These are phyloP conservation scores for Spizellomyces sp. DNA, from an alignment of 192 early-diverging fungal genomes.

Conservation along the genomic window DNA sequence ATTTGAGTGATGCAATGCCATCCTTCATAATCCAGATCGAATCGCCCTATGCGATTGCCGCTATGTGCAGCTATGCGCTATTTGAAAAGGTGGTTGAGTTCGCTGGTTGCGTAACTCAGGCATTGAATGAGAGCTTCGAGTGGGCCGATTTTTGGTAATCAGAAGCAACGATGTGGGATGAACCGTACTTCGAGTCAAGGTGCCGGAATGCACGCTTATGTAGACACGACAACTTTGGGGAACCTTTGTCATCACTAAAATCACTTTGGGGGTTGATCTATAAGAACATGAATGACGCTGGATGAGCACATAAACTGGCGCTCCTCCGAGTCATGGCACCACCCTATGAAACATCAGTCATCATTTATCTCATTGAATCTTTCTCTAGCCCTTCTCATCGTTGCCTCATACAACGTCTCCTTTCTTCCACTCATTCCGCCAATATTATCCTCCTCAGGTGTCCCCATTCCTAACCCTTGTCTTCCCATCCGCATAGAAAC, in stretches of 20 bases:
- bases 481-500: constrained; percentile 17
- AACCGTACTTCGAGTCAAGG: constrained; percentile 80
- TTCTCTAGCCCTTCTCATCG: constrained; percentile 23
- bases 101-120: too few relatives aligned
- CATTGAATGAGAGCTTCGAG: constrained; percentile 45
- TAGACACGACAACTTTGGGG: background rate
- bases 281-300: too few relatives aligned
- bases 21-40: too few relatives aligned
- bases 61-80: too few relatives aligned
- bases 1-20: too few relatives aligned
- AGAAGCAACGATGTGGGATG: constrained; percentile 85
- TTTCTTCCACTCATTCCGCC: constrained; percentile 1
- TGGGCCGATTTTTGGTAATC: constrained; percentile 75
- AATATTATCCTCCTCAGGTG: background rate
- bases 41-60: too few relatives aligned
- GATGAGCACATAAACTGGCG: too few relatives aligned
- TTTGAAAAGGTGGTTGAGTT: too few relatives aligned
- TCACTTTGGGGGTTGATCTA: too few relatives aligned
- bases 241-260: too few relatives aligned
- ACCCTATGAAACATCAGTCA: background rate
- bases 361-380: constrained; percentile 20
- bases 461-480: constrained; percentile 16
- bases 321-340: too few relatives aligned
- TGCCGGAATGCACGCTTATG: constrained; percentile 32
- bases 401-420: constrained; percentile 31